A percentile compares a stretch with the other conserved stretches of the same genome.
These are phyloP conservation scores for Linum usitatissimum DNA, from an alignment of 345 rosid genomes.

Conservation along the genomic window DNA sequence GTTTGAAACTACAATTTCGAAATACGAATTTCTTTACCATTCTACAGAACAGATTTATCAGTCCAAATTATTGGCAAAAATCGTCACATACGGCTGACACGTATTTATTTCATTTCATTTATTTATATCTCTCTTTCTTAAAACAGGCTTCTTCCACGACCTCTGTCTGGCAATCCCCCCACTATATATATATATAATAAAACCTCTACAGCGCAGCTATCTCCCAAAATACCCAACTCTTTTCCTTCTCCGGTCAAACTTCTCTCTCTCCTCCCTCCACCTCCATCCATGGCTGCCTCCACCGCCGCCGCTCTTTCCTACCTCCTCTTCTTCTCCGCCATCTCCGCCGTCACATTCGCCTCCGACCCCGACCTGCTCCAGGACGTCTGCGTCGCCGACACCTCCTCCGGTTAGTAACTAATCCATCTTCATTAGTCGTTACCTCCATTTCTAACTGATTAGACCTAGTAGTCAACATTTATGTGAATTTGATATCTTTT, in stretches of 20 bases:
- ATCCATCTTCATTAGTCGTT: background rate
- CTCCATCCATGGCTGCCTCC: background rate
- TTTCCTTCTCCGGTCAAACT: background rate
- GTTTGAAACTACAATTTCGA: too few species aligned
- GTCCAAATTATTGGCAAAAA: too few species aligned
- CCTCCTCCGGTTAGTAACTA: background rate
- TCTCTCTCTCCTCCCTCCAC: background rate
- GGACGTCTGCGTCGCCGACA: conserved; percentile 5
- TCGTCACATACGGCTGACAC: background rate
- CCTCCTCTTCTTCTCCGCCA: conserved; percentile 1
- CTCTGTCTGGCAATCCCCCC: too few species aligned
- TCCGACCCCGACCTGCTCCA: conserved; percentile 6
- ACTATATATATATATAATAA: too few species aligned
- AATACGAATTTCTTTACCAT: too few species aligned
- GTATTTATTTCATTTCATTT: background rate
- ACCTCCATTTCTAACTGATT: background rate
- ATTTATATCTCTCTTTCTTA: too few species aligned
- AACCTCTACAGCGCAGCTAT: background rate
- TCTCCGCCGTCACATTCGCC: background rate
- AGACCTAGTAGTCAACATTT: background rate
- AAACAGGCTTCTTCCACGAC: too few species aligned
- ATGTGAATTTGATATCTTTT: too few species aligned
- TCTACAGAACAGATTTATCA: too few species aligned
- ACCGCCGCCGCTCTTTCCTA: background rate
- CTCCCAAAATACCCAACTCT: background rate